Percentiles rank a stretch among this genome's conserved stretches.
Evolutionary conservation across 2,329 filamentous ascomycete species (phyloP).

Genomic region (Triangularia setosa): DNA sequence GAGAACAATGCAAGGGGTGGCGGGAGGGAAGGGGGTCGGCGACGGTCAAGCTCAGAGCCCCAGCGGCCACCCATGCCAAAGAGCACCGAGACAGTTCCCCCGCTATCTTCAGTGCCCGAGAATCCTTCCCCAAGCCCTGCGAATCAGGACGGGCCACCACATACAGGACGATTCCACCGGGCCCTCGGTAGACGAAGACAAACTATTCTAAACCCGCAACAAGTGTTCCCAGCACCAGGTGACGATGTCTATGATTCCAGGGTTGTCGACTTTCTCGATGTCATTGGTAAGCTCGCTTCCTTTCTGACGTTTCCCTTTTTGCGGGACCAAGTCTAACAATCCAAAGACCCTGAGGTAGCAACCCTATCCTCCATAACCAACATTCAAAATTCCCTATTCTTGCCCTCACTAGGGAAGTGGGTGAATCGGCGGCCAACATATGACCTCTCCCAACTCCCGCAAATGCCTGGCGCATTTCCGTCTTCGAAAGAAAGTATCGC

Average conservation of each 20-base stretch:
- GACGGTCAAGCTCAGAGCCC: slow-evolving; percentile 27
- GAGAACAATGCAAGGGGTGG: not conserved
- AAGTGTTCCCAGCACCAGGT: not conserved
- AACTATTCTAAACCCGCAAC: not conserved
- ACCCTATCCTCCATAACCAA: slow-evolving; percentile 82
- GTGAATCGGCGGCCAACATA: slow-evolving; percentile 79
- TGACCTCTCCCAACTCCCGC: slow-evolving; percentile 54
- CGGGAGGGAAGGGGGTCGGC: slow-evolving; percentile 10
- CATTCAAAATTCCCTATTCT: slow-evolving; percentile 83
- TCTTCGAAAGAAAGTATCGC: slow-evolving; percentile 25
- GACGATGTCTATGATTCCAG: slow-evolving; percentile 28
- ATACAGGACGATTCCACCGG: not conserved
- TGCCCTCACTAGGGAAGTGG: slow-evolving; percentile 72
- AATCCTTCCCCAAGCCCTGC: not conserved
- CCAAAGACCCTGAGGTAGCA: slow-evolving; percentile 73
- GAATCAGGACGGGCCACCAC: not conserved
- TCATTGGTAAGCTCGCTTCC: slow-evolving; percentile 23
- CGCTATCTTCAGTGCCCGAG: not conserved
- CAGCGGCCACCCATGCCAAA: slow-evolving; percentile 16
- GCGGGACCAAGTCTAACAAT: not conserved
- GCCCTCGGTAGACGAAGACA: slow-evolving; percentile 1
- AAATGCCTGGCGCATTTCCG: slow-evolving; percentile 22
- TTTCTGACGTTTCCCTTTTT: not conserved
- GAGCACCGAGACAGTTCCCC: not conserved
- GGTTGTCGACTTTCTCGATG: slow-evolving; percentile 31